A percentile compares a stretch with the other conserved stretches of the same genome.
Evolutionary conservation across 2,329 filamentous ascomycete genomes (phyloP).

Genomic region (Hypomyces rosellus): DNA sequence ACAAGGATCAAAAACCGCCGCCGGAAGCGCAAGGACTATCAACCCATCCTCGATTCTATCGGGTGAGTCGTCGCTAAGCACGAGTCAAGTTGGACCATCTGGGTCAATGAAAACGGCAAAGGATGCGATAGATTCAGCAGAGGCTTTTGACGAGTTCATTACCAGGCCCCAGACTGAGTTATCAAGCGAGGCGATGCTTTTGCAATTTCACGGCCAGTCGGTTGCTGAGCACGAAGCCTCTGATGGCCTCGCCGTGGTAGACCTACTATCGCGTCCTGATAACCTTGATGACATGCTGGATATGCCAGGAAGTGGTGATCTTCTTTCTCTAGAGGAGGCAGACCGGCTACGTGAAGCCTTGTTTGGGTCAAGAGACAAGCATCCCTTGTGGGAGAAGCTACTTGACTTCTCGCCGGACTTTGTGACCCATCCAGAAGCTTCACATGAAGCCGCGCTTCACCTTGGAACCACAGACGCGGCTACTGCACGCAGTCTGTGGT

Average conservation of each 20-base stretch:
- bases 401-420: slow-evolving; percentile 47
- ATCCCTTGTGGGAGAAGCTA: slow-evolving; percentile 35
- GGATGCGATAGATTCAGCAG: neutral
- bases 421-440: slow-evolving; percentile 20
- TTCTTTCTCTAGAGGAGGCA: slow-evolving; percentile 23
- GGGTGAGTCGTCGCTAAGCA: neutral
- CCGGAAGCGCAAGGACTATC: neutral
- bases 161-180: neutral
- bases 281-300: slow-evolving; percentile 15
- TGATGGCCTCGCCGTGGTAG: slow-evolving; percentile 27
- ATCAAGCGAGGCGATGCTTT: slow-evolving; percentile 12
- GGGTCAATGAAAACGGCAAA: neutral
- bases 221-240: slow-evolving; percentile 27
- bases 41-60: neutral
- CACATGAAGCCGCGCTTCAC: slow-evolving; percentile 20
- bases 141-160: slow-evolving; percentile 5
- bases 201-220: slow-evolving; percentile 15
- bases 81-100: neutral
- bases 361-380: slow-evolving; percentile 23
- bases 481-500: slow-evolving; percentile 40
- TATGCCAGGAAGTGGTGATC: slow-evolving; percentile 16
- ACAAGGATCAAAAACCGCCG: neutral
- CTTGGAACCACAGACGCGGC: slow-evolving; percentile 33
- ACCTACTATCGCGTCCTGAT: slow-evolving; percentile 27
- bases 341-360: slow-evolving; percentile 31